Base-by-base conservation (phyloP, 1,284 basidiomycete genomes). In the Pyrrhoderma noxium region DNA sequence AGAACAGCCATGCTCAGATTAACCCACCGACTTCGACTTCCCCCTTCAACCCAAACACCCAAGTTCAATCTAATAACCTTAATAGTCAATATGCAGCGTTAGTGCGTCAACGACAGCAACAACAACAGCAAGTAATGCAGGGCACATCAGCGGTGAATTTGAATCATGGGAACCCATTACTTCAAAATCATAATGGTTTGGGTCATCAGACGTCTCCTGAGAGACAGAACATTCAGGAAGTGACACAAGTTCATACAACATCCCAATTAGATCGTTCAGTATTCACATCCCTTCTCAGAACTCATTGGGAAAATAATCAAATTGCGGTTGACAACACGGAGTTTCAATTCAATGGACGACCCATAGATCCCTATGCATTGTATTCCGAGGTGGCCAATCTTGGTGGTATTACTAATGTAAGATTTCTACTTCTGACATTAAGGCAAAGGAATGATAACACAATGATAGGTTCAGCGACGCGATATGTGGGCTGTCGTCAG, bases 401-500 rank as follows among this genome's bases (percentile, higher is more conserved):
- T 60, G 79, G 77, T 50, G 83, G 84, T 35, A 60, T 60, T 43
- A 46, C 53, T 3, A 70, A 68, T 47, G 85, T 83, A 60, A 60
- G 72, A 66, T 27, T 25, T 27, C 21, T 50, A 45, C 38, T 50
- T 42, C 11, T 1, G 2, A 9, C 19, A 27, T 18, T 16, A 47
- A 14, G 9, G 18, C n/a, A 18, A 18, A 43, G 38, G 11, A 23
- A 40, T 31, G n/a, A 8, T 7, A 8, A 23, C 27, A 21, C 13
- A 27, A 23, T 45, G 21, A 8, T 47, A 85, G 82, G 75, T 82
- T n/a, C 67, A 68, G 16, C 62, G 67, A 51, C 74, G 73, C 39
- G 81, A 85, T 22, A 56, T 72, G 49, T 89, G 85, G 86, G 61
- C 74, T 11, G 65, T 80, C 42, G 76, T 89, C 54, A 85, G 76